These are phyloP conservation scores for Tagetes erecta DNA, from an alignment of 129 eudicot species.

Conservation along the genomic window DNA sequence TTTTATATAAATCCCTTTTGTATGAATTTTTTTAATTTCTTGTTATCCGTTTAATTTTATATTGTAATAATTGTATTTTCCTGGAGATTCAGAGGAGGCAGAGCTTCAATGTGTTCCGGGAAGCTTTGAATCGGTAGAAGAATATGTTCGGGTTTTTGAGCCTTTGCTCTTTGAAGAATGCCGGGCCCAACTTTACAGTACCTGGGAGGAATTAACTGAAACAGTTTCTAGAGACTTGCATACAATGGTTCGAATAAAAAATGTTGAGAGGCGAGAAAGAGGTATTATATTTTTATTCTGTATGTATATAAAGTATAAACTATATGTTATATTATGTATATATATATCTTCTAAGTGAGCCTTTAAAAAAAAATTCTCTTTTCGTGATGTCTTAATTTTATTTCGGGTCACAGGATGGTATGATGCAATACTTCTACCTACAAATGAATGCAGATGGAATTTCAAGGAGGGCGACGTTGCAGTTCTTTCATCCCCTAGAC, in stretches of 20 bases:
- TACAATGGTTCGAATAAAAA: slow-evolving; percentile 67
- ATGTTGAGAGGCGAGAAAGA: slow-evolving; percentile 89
- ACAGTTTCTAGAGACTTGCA: slow-evolving; percentile 55
- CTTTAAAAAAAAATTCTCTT: not conserved
- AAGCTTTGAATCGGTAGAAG: slow-evolving; percentile 89
- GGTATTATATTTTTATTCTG: slow-evolving; percentile 41
- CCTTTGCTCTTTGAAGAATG: slow-evolving; percentile 98
- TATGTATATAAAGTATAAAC: not conserved
- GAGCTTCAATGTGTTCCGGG: slow-evolving; percentile 95
- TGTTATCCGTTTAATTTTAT: not conserved
- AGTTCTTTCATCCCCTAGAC: slow-evolving; percentile 82
- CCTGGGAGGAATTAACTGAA: slow-evolving; percentile 91
- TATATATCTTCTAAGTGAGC: not conserved
- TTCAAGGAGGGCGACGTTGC: slow-evolving; percentile 99
- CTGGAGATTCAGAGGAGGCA: slow-evolving; percentile 68
- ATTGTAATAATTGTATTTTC: slow-evolving; percentile 9
- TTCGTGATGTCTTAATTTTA: not conserved
- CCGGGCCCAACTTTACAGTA: slow-evolving; percentile 93
- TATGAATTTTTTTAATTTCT: slow-evolving; percentile 12
- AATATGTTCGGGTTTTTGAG: slow-evolving; percentile 84
- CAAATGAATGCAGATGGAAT: slow-evolving; percentile 74
- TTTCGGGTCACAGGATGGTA: slow-evolving; percentile 70
- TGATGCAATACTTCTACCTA: slow-evolving; percentile 70
- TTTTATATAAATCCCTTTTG: slow-evolving; percentile 8
- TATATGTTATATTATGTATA: not conserved